Conservation (phyloP, 2,329 filamentous ascomycete species). For the Xylariaceae sp. region DNA sequence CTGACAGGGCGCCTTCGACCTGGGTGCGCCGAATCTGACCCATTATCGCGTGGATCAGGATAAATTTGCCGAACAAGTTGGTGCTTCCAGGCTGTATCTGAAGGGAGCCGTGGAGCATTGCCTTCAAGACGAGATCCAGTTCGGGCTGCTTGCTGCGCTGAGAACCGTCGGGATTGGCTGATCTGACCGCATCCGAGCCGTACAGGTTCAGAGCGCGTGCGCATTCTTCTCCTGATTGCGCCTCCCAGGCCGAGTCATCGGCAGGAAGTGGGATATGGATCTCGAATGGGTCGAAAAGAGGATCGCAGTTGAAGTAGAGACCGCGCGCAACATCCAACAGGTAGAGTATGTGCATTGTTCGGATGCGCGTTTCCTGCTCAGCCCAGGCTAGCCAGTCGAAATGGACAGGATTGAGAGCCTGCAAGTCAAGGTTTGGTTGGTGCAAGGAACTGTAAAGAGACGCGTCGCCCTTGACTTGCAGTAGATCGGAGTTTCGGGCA, state of each 20-base stretch:
- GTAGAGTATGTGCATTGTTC: slow-evolving; percentile 58
- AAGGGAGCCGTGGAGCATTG: slow-evolving; percentile 50
- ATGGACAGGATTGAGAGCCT: slow-evolving; percentile 38
- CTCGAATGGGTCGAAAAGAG: slow-evolving; percentile 57
- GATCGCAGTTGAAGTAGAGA: slow-evolving; percentile 63
- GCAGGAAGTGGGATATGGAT: slow-evolving; percentile 61
- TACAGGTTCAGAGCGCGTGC: slow-evolving; percentile 57
- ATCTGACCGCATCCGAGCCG: slow-evolving; percentile 47
- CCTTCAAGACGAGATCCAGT: slow-evolving; percentile 52
- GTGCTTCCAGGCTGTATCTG: slow-evolving; percentile 58
- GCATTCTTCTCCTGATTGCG: slow-evolving; percentile 49
- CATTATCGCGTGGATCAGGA: slow-evolving; percentile 62
- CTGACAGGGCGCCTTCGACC: slow-evolving; percentile 30
- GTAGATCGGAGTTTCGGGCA: slow-evolving; percentile 48
- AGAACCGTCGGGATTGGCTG: slow-evolving; percentile 54
- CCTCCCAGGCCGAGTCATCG: slow-evolving; percentile 70
- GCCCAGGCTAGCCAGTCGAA: slow-evolving; percentile 64
- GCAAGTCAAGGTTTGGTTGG: slow-evolving; percentile 41
- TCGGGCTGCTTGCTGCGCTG: slow-evolving; percentile 57
- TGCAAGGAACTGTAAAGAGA: slow-evolving; percentile 53
- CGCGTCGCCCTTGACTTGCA: slow-evolving; percentile 43
- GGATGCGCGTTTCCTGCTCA: slow-evolving; percentile 61
- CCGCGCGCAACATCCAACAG: slow-evolving; percentile 57
- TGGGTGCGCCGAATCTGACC: slow-evolving; percentile 47
- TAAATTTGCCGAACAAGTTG: slow-evolving; percentile 67